Conservation (phyloP, 2,329 filamentous ascomycete species). For the Colletotrichum kahawae region DNA sequence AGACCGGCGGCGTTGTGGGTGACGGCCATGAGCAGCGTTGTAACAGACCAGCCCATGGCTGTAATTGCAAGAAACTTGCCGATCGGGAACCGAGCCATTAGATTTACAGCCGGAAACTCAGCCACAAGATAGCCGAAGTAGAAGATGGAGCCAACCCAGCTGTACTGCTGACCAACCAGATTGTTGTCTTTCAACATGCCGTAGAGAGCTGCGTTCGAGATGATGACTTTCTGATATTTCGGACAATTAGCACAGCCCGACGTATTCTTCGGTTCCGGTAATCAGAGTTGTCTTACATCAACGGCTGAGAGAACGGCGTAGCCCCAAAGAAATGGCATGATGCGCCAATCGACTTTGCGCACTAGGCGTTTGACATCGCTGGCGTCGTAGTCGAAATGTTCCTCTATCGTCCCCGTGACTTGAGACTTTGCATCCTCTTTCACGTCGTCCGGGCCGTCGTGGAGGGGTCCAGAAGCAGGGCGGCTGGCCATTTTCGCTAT, state of each 20-base stretch:
- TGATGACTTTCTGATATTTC: conserved; percentile 34
- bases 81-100: conserved; percentile 52
- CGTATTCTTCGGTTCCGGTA: rapidly evolving
- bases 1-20: conserved; percentile 60
- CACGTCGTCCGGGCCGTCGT: not conserved
- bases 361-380: not conserved
- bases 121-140: conserved; percentile 55
- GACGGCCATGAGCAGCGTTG: conserved; percentile 52
- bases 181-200: conserved; percentile 56
- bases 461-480: not conserved
- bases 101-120: conserved; percentile 47
- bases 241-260: not conserved
- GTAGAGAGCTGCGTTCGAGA: conserved; percentile 61
- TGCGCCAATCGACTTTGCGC: conserved; percentile 7
- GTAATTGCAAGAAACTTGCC: conserved; percentile 51
- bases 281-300: conserved; percentile 26
- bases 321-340: conserved; percentile 5
- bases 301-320: not conserved
- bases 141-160: conserved; percentile 48
- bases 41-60: conserved; percentile 52
- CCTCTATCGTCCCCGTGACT: not conserved
- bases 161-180: conserved; percentile 6
- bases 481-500: not conserved
- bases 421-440: not conserved
- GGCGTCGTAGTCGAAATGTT: not conserved